Evolutionary conservation across 345 rosid species (phyloP).

Genomic region (Bretschneidera sinensis): DNA sequence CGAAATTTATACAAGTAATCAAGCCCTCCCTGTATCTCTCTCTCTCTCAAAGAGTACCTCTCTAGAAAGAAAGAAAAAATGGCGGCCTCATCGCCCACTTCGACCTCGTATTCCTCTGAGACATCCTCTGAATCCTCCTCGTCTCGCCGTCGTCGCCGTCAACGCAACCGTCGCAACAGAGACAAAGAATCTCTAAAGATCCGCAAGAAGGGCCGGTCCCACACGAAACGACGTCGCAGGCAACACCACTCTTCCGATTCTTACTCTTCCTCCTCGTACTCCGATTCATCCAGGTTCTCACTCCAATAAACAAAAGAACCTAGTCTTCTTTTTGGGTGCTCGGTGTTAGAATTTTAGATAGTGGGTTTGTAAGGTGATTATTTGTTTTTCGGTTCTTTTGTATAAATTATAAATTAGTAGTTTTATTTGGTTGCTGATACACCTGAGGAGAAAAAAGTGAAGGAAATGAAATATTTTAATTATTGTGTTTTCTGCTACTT

Average conservation of each 20-base stretch:
- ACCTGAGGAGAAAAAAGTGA: constrained; percentile 3
- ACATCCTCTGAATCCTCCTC: constrained; percentile 51
- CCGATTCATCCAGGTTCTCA: constrained; percentile 60
- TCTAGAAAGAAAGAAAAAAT: constrained; percentile 34
- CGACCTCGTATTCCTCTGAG: constrained; percentile 34
- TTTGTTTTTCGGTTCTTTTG: not conserved
- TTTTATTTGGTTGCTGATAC: not conserved
- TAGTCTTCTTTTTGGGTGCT: not conserved
- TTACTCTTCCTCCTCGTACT: constrained; percentile 31
- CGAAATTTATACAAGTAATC: too few species aligned
- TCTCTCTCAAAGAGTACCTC: not conserved
- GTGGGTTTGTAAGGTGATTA: not conserved
- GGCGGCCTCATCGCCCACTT: constrained; percentile 68
- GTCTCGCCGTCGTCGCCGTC: constrained; percentile 47
- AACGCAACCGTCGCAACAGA: constrained; percentile 31
- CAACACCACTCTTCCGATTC: constrained; percentile 43
- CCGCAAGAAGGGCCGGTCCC: constrained; percentile 58
- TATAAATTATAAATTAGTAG: not conserved
- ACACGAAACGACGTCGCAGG: constrained; percentile 49
- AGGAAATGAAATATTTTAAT: too few species aligned
- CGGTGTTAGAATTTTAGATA: not conserved
- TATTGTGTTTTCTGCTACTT: too few species aligned
- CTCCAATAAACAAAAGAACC: constrained; percentile 3
- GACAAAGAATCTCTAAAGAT: constrained; percentile 61
- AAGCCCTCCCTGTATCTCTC: not conserved